Evolutionary conservation across 164 flowering plant genomes (phyloP), one percentile per base, ranked within the genome.

Genomic region (Annona cherimola): DNA sequence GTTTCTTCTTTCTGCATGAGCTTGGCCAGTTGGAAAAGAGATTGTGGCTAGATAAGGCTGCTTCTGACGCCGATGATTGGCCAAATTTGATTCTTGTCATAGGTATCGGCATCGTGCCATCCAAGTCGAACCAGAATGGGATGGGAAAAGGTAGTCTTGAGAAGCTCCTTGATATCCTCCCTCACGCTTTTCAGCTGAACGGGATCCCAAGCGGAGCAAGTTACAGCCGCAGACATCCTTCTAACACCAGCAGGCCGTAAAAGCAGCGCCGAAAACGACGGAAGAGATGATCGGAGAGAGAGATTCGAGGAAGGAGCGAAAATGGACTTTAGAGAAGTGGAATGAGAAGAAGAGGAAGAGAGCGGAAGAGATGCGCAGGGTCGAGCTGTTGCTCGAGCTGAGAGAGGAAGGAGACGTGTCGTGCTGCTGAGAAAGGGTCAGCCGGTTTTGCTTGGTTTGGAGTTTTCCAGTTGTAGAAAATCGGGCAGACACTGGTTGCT

Each of bases 101-200:
- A n/a, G n/a, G n/a, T n/a, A n/a, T n/a, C n/a, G n/a, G n/a, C n/a
- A n/a, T n/a, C n/a, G n/a, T n/a, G n/a, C n/a, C n/a, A n/a, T n/a
- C n/a, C n/a, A n/a, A n/a, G n/a, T n/a, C n/a, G n/a, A n/a, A 95
- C 99, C 90, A 93, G 39, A 72, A 95, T 86, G 35, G 99, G 99
- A 83, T 95, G 98, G 69, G 92, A 91, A 69, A 83, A 93, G 3
- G 63, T 86, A 44, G 90, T 66, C 40, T 76, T 82, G 68, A 95
- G 94, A 66, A 95, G 92, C 75, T 85, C 85, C 35, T 26, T 26
- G 35, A 26, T 26, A 26, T 26, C 35, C 35, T 26, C 35, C 35
- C 35, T 26, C 35, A 1, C 35, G 35, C 35, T 26, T 26, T 26
- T 26, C 35, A 26, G 35, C 35, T 26, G 35, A 26, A 1, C 68